These are phyloP conservation scores for Pleurotus platypus DNA, from an alignment of 768 basidiomycete genomes.

Conservation along the genomic window DNA sequence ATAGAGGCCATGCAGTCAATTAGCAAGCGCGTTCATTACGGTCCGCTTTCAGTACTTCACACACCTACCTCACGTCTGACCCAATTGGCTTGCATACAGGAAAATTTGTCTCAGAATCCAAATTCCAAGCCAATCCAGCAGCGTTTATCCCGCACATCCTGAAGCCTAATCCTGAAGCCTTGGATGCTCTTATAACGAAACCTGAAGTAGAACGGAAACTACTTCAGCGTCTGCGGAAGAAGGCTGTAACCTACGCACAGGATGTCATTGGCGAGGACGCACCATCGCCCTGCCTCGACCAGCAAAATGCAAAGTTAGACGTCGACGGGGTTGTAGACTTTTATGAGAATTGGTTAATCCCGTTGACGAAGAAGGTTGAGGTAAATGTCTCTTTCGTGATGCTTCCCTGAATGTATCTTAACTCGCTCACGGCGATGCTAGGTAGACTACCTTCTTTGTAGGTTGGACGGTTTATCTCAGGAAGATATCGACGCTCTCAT, in stretches of 20 bases:
- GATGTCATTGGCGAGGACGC: conserved; percentile 73
- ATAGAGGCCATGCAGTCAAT: conserved; percentile 97
- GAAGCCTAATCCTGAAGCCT: conserved; percentile 67
- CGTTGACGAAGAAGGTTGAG: conserved; percentile 97
- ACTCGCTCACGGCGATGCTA: conserved; percentile 24
- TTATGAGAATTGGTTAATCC: conserved; percentile 95
- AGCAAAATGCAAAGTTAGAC: conserved; percentile 70
- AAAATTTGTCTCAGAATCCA: conserved; percentile 98
- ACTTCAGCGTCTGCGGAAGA: conserved; percentile 80
- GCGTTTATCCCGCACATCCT: conserved; percentile 92
- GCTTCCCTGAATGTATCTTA: not conserved
- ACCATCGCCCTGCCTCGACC: conserved; percentile 29
- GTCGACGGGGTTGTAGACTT: conserved; percentile 90
- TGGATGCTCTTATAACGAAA: conserved; percentile 92
- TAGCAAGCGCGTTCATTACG: conserved; percentile 97
- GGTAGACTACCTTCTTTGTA: conserved; percentile 93
- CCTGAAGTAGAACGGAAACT: conserved; percentile 90
- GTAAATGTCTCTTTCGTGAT: conserved; percentile 38
- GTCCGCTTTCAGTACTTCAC: conserved; percentile 37
- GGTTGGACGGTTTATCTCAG: conserved; percentile 81
- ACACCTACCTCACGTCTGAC: not conserved
- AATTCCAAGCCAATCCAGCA: conserved; percentile 83
- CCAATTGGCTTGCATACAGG: conserved; percentile 43
- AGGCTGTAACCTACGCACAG: conserved; percentile 75
- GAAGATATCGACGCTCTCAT: conserved; percentile 72